These are phyloP conservation scores for Cladosporium halotolerans DNA, from an alignment of 2,329 filamentous ascomycete genomes.

Conservation along the genomic window DNA sequence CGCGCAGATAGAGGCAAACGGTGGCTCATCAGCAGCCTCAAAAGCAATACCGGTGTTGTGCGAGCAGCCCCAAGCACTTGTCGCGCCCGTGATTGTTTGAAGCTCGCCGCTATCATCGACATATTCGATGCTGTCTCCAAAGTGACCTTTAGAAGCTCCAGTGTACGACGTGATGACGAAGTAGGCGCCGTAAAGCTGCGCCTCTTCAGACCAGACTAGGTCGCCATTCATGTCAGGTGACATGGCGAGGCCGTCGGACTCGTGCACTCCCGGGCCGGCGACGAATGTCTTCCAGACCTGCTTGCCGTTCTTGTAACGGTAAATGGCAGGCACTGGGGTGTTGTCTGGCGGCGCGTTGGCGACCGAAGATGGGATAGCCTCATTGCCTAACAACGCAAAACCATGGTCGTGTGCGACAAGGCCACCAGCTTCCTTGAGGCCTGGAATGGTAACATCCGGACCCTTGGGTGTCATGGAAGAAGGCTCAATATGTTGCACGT, in stretches of 20 bases:
- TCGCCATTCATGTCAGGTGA: slow-evolving; percentile 58
- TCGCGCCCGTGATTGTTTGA: slow-evolving; percentile 47
- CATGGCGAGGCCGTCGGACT: slow-evolving; percentile 41
- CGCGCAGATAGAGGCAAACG: slow-evolving; percentile 54
- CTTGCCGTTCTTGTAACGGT: slow-evolving; percentile 50
- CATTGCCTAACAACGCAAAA: slow-evolving; percentile 57
- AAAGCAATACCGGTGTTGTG: slow-evolving; percentile 62
- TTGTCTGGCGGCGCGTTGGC: slow-evolving; percentile 42
- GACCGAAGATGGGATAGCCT: slow-evolving; percentile 46
- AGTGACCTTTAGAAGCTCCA: slow-evolving; percentile 51
- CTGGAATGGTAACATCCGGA: slow-evolving; percentile 45
- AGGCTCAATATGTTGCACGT: slow-evolving; percentile 52
- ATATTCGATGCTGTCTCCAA: slow-evolving; percentile 52
- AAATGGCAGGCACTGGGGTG: slow-evolving; percentile 52
- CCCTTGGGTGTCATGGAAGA: slow-evolving; percentile 50
- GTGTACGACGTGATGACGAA: slow-evolving; percentile 56
- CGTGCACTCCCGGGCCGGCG: slow-evolving; percentile 50
- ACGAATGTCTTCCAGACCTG: slow-evolving; percentile 55
- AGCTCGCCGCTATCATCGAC: slow-evolving; percentile 45
- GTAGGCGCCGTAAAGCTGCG: slow-evolving; percentile 55
- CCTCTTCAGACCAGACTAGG: slow-evolving; percentile 52
- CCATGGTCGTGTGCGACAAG: slow-evolving; percentile 58
- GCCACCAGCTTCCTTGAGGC: slow-evolving; percentile 54
- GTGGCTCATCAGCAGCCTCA: slow-evolving; percentile 52
- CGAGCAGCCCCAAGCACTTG: slow-evolving; percentile 54